Conservation (phyloP, 2,329 filamentous ascomycete genomes). For the Botrytis deweyae region DNA sequence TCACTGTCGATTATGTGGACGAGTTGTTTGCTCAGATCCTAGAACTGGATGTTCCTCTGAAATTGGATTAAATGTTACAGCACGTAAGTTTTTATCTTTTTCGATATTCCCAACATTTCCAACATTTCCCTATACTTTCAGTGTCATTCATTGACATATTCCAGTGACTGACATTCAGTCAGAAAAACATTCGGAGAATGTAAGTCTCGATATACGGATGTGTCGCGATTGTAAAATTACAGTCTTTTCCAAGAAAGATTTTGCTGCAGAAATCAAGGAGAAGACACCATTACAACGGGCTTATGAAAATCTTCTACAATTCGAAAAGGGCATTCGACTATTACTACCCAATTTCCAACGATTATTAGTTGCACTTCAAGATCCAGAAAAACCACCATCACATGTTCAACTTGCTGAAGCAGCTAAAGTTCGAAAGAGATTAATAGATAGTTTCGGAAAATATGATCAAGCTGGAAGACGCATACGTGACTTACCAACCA, state of each 20-base stretch:
- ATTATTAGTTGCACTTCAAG: constrained; percentile 61
- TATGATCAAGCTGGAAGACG: constrained; percentile 68
- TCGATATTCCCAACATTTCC: background rate
- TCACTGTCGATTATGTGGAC: constrained; percentile 90
- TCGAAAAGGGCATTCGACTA: constrained; percentile 67
- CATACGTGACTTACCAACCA: constrained; percentile 64
- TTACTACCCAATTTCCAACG: constrained; percentile 70
- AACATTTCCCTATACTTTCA: background rate
- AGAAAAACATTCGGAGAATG: constrained; percentile 49
- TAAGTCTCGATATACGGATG: constrained; percentile 82
- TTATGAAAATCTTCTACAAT: constrained; percentile 68
- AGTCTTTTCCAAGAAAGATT: constrained; percentile 67
- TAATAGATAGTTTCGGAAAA: constrained; percentile 71
- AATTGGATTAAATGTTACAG: constrained; percentile 74
- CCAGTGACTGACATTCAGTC: constrained; percentile 42
- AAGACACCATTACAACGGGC: constrained; percentile 61
- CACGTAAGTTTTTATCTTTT: constrained; percentile 49
- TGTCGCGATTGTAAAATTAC: constrained; percentile 82
- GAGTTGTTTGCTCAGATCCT: constrained; percentile 87
- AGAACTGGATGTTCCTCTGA: constrained; percentile 82
- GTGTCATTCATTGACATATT: constrained; percentile 34
- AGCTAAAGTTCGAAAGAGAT: constrained; percentile 66
- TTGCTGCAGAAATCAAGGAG: constrained; percentile 56
- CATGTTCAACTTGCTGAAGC: constrained; percentile 62
- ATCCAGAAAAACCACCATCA: constrained; percentile 54